Evolutionary conservation across 2,329 filamentous ascomycete genomes (phyloP), one percentile per base, ranked within the genome.

Genomic region (Fusarium guadeloupense): DNA sequence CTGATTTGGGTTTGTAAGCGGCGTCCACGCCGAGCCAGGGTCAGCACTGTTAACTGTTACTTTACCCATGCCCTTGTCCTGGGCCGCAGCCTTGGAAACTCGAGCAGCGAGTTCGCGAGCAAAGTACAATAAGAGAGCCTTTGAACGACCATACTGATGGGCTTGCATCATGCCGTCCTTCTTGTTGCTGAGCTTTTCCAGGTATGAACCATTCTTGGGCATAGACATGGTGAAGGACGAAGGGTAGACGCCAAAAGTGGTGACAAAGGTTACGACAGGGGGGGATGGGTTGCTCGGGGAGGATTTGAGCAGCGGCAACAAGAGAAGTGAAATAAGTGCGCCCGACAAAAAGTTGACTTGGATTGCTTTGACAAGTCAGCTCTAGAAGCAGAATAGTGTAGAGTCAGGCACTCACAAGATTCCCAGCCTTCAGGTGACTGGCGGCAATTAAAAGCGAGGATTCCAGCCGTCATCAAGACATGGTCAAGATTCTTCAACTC

Each of bases 21-120:
- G 71, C 1, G 75, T 77, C 75, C 75, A 77, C 6, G 75, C 74
- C 0, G 75, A 75, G 0, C 75, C 75, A 2, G 75, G 75, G 34
- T 77, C 75, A 4, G 74, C 75, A 56, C 75, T 77, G 59, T 75
- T 77, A 59, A 77, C 70, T 6, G 74, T 77, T 8, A 76, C 71
- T 10, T 66, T 73, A 40, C 30, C 63, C 6, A 64, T 40, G n/a
- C 53, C 60, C 21, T 67, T 69, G 9, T 49, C 47, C 4, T 31
- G 35, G 10, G 64, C 62, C 8, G 54, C 41, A 4, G 58, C 44
- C 16, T 66, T 59, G 2, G 71, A 61, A 17, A 67, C 68, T 2
- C 73, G 67, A 5, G 66, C 51, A 6, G 75, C 74, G 4, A 77
- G 70, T 64, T 77, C 75, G 16, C 74, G 74, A 7, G 72, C 62